These are phyloP conservation scores for Fraxinus ornus DNA, from an alignment of 305 asterid species.

Conservation along the genomic window DNA sequence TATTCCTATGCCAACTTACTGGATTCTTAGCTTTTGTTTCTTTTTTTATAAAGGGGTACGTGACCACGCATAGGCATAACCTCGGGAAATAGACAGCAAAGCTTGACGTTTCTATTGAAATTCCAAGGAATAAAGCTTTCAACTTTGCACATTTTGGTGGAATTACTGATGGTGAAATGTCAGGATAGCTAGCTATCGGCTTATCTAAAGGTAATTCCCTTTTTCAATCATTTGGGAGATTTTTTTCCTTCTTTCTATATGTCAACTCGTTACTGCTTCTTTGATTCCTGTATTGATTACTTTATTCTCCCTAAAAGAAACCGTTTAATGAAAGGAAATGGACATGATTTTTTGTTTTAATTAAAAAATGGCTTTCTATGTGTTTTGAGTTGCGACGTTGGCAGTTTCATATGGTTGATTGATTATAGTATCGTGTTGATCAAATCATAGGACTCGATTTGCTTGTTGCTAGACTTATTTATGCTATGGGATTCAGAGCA, in stretches of 20 bases:
- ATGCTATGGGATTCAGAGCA: background rate
- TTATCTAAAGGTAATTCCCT: conserved; percentile 29
- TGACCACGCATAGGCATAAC: conserved; percentile 42
- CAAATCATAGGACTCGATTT: background rate
- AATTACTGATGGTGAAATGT: conserved; percentile 29
- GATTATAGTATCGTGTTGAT: background rate
- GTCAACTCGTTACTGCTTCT: conserved; percentile 24
- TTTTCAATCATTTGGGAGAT: conserved; percentile 30
- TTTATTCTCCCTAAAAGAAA: conserved; percentile 23
- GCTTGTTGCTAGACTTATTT: background rate
- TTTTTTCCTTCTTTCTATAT: conserved; percentile 8
- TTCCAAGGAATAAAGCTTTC: conserved; percentile 46
- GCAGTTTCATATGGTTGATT: background rate
- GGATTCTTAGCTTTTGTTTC: conserved; percentile 27
- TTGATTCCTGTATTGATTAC: conserved; percentile 23
- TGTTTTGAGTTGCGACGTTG: conserved; percentile 6
- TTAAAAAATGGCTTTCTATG: background rate
- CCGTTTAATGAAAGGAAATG: conserved; percentile 1
- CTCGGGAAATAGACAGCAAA: conserved; percentile 24
- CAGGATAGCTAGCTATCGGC: conserved; percentile 23
- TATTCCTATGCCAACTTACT: conserved; percentile 41
- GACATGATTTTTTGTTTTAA: conserved; percentile 16
- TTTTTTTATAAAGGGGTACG: conserved; percentile 30
- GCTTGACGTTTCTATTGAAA: conserved; percentile 24
- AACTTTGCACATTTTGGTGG: conserved; percentile 35